These are phyloP conservation scores for Persicaria tinctoria DNA, from an alignment of 148 eudicot genomes.

Conservation along the genomic window DNA sequence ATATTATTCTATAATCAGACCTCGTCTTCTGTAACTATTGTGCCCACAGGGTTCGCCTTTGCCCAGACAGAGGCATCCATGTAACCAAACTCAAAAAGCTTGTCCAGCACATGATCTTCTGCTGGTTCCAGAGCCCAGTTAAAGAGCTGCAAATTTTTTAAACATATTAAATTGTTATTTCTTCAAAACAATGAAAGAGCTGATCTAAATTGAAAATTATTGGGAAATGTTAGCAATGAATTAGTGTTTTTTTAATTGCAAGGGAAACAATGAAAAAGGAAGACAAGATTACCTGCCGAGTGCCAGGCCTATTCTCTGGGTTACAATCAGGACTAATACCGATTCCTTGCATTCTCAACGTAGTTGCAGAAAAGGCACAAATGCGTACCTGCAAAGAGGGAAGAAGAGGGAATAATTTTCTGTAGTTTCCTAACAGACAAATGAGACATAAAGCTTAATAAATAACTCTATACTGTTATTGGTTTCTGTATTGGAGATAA, in stretches of 20 bases:
- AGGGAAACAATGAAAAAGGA: neutral
- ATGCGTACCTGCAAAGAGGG: slow-evolving; percentile 60
- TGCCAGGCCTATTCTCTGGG: slow-evolving; percentile 70
- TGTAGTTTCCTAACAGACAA: neutral
- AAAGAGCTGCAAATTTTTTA: slow-evolving; percentile 50
- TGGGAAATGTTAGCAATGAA: neutral
- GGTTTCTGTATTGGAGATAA: neutral
- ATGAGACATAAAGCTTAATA: neutral
- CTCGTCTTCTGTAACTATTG: slow-evolving; percentile 39
- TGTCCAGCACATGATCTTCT: slow-evolving; percentile 68
- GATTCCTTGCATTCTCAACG: slow-evolving; percentile 69
- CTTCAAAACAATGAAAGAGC: neutral
- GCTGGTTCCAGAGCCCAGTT: slow-evolving; percentile 98
- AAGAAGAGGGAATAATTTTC: neutral
- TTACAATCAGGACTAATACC: slow-evolving; percentile 99
- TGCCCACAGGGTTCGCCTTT: slow-evolving; percentile 55
- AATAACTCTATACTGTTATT: no score
- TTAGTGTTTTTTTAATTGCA: neutral
- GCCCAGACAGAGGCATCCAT: slow-evolving; percentile 89
- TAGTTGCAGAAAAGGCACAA: slow-evolving; percentile 86
- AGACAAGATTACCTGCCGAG: slow-evolving; percentile 54
- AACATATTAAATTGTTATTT: neutral
- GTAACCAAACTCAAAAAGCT: slow-evolving; percentile 76
- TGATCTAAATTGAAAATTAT: neutral
- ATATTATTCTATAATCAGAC: neutral